Percentiles rank a stretch among this genome's conserved stretches.
phyloP scores from a whole-genome alignment of 805 yeast species.

The Limtongia smithiae region DNA sequence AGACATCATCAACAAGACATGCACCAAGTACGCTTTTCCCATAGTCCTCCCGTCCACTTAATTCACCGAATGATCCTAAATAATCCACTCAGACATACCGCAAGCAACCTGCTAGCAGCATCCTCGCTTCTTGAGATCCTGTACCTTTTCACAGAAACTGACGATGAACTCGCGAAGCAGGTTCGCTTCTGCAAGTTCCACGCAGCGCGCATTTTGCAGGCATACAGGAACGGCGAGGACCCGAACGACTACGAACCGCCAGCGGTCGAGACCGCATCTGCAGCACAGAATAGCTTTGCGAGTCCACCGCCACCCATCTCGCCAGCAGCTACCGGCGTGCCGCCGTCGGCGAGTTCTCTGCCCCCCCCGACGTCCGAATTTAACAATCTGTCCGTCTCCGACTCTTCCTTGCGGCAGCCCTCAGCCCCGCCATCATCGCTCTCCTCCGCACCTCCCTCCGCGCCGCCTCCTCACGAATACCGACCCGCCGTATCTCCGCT shows the following conservation, averaged over 20 bases:
- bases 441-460: slow-evolving; percentile 2
- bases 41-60: too few species aligned
- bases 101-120: slow-evolving; percentile 51
- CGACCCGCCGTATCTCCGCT: background rate
- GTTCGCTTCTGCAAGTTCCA: slow-evolving; percentile 62
- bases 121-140: slow-evolving; percentile 52
- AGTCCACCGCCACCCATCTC: slow-evolving; percentile 13
- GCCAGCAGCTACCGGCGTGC: slow-evolving; percentile 23
- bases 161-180: slow-evolving; percentile 37
- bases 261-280: background rate
- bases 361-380: background rate
- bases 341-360: background rate
- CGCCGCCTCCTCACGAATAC: slow-evolving; percentile 3
- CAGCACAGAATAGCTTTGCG: slow-evolving; percentile 27
- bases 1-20: slow-evolving; percentile 46
- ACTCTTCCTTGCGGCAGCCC: background rate
- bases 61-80: background rate
- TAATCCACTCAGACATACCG: slow-evolving; percentile 38
- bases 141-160: slow-evolving; percentile 39
- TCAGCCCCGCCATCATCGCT: background rate
- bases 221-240: slow-evolving; percentile 49
- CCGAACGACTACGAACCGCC: slow-evolving; percentile 55
- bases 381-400: background rate
- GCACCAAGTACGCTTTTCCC: slow-evolving; percentile 35
- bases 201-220: slow-evolving; percentile 54